These are phyloP conservation scores for Amphicarpaea edgeworthii DNA, from an alignment of 306 rosid species.

Conservation along the genomic window DNA sequence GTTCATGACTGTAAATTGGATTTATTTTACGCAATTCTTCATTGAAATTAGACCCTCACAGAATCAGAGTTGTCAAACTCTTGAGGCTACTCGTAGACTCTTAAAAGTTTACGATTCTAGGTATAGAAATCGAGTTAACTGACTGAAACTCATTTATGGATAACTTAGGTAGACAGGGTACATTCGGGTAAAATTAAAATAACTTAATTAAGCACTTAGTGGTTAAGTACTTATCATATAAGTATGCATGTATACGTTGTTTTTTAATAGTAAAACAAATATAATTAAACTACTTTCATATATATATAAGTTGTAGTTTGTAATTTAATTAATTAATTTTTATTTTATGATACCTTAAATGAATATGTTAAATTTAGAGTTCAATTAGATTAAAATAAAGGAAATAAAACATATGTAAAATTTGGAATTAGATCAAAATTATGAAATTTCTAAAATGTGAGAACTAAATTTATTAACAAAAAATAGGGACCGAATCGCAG, in stretches of 20 bases:
- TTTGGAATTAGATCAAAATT: too few species aligned
- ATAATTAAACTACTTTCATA: neutral
- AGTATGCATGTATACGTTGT: neutral
- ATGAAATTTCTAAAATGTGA: too few species aligned
- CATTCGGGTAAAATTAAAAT: neutral
- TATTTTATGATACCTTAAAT: too few species aligned
- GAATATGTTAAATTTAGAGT: too few species aligned
- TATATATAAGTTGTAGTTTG: neutral
- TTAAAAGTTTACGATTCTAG: neutral
- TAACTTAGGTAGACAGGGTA: neutral
- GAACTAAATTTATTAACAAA: too few species aligned
- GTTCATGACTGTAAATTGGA: constrained; percentile 30
- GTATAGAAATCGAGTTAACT: neutral
- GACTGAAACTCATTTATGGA: neutral
- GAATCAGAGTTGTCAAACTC: neutral
- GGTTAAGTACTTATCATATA: neutral
- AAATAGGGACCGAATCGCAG: too few species aligned
- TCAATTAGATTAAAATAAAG: too few species aligned
- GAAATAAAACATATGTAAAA: too few species aligned
- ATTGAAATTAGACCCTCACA: neutral
- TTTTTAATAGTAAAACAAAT: neutral
- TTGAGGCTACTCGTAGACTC: neutral
- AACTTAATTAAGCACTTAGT: neutral
- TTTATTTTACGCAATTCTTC: constrained; percentile 4
- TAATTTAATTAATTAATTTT: too few species aligned